phyloP scores from a whole-genome alignment of 345 rosid species.

The Diplotaxis tenuifolia region DNA sequence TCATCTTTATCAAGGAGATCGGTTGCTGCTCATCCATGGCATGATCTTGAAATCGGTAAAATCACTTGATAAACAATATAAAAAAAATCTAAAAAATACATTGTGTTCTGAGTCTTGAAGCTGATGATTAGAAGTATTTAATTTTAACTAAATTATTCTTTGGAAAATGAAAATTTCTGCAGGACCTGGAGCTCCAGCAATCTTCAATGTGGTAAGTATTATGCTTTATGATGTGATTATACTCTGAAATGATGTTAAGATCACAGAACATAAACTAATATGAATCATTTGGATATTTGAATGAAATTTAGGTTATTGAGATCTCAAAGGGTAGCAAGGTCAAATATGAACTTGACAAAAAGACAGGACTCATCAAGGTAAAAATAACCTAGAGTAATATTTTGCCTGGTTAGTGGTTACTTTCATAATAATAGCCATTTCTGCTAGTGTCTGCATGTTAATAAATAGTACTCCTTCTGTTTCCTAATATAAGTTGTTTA shows the following conservation, averaged over 20 bases:
- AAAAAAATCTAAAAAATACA: no score
- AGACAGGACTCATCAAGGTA: constrained; percentile 95
- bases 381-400: not conserved
- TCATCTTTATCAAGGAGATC: constrained; percentile 89
- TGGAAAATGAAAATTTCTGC: not conserved
- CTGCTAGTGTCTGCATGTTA: not conserved
- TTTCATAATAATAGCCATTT: not conserved
- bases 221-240: constrained; percentile 1
- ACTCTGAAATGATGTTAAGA: not conserved
- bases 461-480: not conserved
- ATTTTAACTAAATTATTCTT: not conserved
- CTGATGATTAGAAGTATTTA: no score
- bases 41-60: constrained; percentile 93
- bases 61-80: no score
- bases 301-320: constrained; percentile 70
- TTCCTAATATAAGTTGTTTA: not conserved
- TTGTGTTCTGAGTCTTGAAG: not conserved
- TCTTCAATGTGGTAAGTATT: constrained; percentile 71
- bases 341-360: constrained; percentile 96
- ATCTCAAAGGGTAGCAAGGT: constrained; percentile 98
- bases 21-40: constrained; percentile 98
- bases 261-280: not conserved
- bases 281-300: not conserved
- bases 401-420: not conserved
- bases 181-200: constrained; percentile 95